These are phyloP conservation scores for Ascoidea tarda DNA, from an alignment of 805 yeast genomes.

Conservation along the genomic window DNA sequence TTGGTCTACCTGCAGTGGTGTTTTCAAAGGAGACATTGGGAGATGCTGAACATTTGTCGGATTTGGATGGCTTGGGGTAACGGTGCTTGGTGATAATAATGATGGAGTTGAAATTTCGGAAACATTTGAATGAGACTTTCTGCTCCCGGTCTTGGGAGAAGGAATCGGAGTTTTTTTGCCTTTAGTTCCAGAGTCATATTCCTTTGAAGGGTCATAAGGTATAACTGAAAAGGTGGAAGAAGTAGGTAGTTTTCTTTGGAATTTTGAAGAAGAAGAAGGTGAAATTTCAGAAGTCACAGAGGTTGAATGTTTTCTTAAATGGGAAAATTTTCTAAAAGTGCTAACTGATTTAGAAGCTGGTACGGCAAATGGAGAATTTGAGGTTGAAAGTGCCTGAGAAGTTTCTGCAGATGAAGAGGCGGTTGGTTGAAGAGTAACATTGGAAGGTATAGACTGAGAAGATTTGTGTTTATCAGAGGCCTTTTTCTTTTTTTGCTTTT, in stretches of 20 bases:
- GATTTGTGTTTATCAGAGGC: not conserved
- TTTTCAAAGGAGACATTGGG: not conserved
- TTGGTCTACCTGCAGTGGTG: not conserved
- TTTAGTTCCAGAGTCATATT: not conserved
- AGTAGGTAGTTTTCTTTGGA: not conserved
- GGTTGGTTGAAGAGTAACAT: not conserved
- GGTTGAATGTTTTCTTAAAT: not conserved
- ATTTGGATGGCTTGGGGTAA: not conserved
- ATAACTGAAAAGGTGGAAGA: not conserved
- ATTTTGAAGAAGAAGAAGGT: not conserved
- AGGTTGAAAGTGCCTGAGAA: not conserved
- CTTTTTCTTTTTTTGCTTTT: constrained; percentile 4
- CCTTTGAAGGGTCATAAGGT: not conserved
- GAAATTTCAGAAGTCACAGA: not conserved
- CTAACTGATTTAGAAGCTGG: too few relatives aligned
- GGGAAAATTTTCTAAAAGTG: too few relatives aligned
- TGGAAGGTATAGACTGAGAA: not conserved
- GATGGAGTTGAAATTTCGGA: not conserved
- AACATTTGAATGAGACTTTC: not conserved
- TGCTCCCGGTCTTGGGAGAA: not conserved
- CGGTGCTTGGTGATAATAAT: not conserved
- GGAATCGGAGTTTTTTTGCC: not conserved
- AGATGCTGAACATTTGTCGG: not conserved
- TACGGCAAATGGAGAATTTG: not conserved
- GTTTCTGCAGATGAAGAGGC: not conserved